Conservation (phyloP, 306 rosid species). For the Gillenia trifoliata region DNA sequence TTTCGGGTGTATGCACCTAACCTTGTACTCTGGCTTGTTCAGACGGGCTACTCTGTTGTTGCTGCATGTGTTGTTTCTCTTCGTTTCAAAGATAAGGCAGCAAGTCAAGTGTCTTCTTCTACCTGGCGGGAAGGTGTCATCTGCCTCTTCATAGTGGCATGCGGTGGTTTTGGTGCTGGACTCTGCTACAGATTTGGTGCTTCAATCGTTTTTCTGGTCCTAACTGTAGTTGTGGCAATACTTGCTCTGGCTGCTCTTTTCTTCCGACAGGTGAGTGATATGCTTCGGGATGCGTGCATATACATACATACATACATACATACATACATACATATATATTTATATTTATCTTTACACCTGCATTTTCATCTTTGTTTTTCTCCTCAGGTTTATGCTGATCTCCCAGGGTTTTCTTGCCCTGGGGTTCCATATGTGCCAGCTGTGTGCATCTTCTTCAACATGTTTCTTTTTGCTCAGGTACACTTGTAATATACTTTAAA, state of each 20-base stretch:
- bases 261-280: conserved; percentile 64
- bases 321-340: too few relatives aligned
- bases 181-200: conserved; percentile 47
- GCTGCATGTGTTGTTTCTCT: conserved; percentile 86
- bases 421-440: conserved; percentile 76
- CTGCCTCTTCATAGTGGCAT: conserved; percentile 62
- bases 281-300: neutral
- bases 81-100: conserved; percentile 74
- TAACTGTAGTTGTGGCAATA: conserved; percentile 43
- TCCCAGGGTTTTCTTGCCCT: conserved; percentile 89
- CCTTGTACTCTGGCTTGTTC: conserved; percentile 31
- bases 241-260: conserved; percentile 56
- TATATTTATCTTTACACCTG: conserved; percentile 14
- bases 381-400: conserved; percentile 58
- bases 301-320: neutral
- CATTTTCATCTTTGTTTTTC: conserved; percentile 5
- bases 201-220: conserved; percentile 40
- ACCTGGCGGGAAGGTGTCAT: conserved; percentile 69
- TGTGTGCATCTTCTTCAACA: conserved; percentile 84
- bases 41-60: conserved; percentile 99
- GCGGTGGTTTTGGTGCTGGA: conserved; percentile 77
- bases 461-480: conserved; percentile 94
- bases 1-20: conserved; percentile 1
- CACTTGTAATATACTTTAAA: conserved; percentile 2
- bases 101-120: conserved; percentile 44